Conservation (phyloP, 2,329 filamentous ascomycete genomes). For the Diaporthe humulicola region DNA sequence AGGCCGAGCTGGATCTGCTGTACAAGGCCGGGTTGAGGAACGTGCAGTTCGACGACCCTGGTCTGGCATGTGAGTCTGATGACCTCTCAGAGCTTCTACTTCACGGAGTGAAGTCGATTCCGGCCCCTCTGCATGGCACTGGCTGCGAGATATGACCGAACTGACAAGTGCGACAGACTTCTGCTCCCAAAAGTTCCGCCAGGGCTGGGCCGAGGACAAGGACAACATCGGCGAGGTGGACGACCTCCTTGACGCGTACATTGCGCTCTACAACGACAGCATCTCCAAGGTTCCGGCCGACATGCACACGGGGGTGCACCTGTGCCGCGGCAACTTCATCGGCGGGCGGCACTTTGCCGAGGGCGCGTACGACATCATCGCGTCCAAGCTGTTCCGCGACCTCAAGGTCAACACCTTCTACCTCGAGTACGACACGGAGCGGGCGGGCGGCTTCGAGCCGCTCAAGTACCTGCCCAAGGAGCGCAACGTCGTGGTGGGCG, state of each 20-base stretch:
- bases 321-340: slow-evolving; percentile 79
- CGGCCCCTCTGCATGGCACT: background rate
- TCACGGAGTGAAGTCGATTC: background rate
- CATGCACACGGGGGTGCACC: slow-evolving; percentile 82
- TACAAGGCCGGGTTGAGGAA: slow-evolving; percentile 74
- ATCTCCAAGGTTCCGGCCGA: slow-evolving; percentile 74
- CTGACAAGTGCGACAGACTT: slow-evolving; percentile 66
- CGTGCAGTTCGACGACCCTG: slow-evolving; percentile 77
- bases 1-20: slow-evolving; percentile 71
- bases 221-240: slow-evolving; percentile 78
- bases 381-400: slow-evolving; percentile 74
- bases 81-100: background rate
- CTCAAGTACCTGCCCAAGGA: slow-evolving; percentile 70
- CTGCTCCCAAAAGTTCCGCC: slow-evolving; percentile 78
- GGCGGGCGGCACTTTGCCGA: slow-evolving; percentile 76
- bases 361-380: slow-evolving; percentile 76
- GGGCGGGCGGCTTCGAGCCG: slow-evolving; percentile 76
- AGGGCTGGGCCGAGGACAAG: slow-evolving; percentile 76
- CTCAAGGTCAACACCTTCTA: slow-evolving; percentile 77
- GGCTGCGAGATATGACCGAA: background rate
- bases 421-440: slow-evolving; percentile 76
- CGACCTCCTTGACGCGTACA: slow-evolving; percentile 81
- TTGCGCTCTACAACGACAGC: slow-evolving; percentile 81
- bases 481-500: slow-evolving; percentile 74
- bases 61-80: slow-evolving; percentile 71